Conservation (phyloP, 108 stramenopile genomes). For the Cyclotella atomus region DNA sequence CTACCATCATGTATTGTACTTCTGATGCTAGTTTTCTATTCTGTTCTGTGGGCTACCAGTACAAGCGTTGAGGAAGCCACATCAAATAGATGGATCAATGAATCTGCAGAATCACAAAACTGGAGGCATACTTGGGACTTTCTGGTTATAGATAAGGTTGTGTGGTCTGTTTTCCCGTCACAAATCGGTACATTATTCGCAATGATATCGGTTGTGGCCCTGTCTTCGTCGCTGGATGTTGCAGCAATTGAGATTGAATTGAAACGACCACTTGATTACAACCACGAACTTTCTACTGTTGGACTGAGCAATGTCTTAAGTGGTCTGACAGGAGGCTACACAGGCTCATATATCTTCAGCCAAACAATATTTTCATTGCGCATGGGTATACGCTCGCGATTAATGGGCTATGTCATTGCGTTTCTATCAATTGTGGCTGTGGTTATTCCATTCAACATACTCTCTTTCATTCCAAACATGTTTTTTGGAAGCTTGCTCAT, state of each 20-base stretch:
- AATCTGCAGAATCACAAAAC: slow-evolving; percentile 52
- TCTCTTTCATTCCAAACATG: slow-evolving; percentile 89
- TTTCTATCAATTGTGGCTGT: slow-evolving; percentile 63
- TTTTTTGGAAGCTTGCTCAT: slow-evolving; percentile 94
- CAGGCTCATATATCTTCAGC: slow-evolving; percentile 92
- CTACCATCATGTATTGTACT: slow-evolving; percentile 83
- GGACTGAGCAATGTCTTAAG: slow-evolving; percentile 91
- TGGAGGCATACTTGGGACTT: slow-evolving; percentile 89
- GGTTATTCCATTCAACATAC: slow-evolving; percentile 75
- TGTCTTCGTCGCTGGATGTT: slow-evolving; percentile 94
- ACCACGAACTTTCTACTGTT: slow-evolving; percentile 90
- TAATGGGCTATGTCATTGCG: slow-evolving; percentile 82
- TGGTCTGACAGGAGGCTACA: slow-evolving; percentile 91
- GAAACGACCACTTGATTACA: slow-evolving; percentile 91
- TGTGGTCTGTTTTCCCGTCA: slow-evolving; percentile 74
- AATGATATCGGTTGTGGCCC: slow-evolving; percentile 96
- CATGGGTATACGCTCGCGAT: slow-evolving; percentile 80
- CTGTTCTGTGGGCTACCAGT: slow-evolving; percentile 54
- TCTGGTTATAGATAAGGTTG: slow-evolving; percentile 78
- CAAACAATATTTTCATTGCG: slow-evolving; percentile 97
- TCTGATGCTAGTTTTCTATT: slow-evolving; percentile 83
- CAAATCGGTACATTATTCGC: slow-evolving; percentile 67
- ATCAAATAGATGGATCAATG: slow-evolving; percentile 80
- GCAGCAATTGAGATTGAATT: slow-evolving; percentile 98
- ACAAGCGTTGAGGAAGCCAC: slow-evolving; percentile 74